Base-by-base conservation (phyloP, 2,329 filamentous ascomycete species). In the Aspergillus unguis region DNA sequence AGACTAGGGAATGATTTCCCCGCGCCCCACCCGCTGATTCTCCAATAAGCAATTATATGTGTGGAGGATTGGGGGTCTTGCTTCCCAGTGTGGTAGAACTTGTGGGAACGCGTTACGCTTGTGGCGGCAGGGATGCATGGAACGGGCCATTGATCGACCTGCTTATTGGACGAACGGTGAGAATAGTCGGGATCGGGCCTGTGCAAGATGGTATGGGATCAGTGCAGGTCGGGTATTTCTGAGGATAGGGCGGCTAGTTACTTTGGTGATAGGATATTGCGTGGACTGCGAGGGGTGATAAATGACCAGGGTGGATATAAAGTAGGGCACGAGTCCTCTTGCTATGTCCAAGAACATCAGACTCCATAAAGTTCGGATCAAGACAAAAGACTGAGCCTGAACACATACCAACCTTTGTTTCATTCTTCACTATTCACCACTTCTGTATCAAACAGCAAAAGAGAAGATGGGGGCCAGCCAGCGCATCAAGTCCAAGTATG, bases 401-500 rank as follows among this genome's bases (percentile, higher is more conserved):
- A 38, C 9, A 38, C 17, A 38, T 25, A 38, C 17, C 17, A n/a
- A 36, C 33, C 33, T 36, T 17, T 10, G 5, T 3, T 2, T 17
- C 11, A 10, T 36, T 7, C 3, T 3, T 28, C 9, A 8, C 10
- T 27, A 38, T 27, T 33, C 32, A 17, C n/a, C 29, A 17, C 17
- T 17, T 17, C 17, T 17, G 17, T 17, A 17, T 17, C 17, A 17
- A 17, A 17, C 17, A 17, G 17, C 17, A 17, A 17, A 53, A 42
- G 10, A 44, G 32, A 55, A 41, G 27, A 62, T 62, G 61, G 55
- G 59, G 10, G 53, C 58, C 44, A 55, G 49, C 40, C 55, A 50
- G 33, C 58, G 56, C 27, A 48, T 64, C 55, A 62, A 58, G 27
- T 41, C 61, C 51, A 62, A 58, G 28, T 58, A 56, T 48, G 50